Percentiles rank a stretch among this genome's conserved stretches.
Evolutionary conservation across 2,329 filamentous ascomycete genomes (phyloP).

Genomic region (Whalleya microplaca): DNA sequence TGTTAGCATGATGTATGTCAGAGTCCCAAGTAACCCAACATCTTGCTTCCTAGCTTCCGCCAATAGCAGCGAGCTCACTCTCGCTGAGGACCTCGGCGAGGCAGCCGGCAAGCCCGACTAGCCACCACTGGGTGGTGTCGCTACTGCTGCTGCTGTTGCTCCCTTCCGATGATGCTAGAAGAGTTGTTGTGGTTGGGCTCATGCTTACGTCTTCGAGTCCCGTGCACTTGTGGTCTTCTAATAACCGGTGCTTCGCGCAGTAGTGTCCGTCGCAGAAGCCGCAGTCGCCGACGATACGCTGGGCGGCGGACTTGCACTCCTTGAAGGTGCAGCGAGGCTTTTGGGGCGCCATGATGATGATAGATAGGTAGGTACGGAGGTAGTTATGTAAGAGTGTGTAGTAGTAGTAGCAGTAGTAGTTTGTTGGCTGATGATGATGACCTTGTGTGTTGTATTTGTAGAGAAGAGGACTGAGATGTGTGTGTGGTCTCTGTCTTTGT

Average conservation of each 20-base stretch:
- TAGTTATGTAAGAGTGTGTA: background rate
- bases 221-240: constrained; percentile 93
- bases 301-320: constrained; percentile 83
- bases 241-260: constrained; percentile 90
- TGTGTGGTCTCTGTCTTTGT: constrained; percentile 3
- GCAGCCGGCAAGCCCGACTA: constrained; percentile 46
- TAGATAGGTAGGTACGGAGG: too few species aligned
- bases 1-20: constrained; percentile 42
- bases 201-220: constrained; percentile 82
- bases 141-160: background rate
- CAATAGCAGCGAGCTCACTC: constrained; percentile 12
- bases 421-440: background rate
- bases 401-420: background rate
- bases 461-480: background rate
- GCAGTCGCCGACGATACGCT: constrained; percentile 95
- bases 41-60: constrained; percentile 12
- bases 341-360: constrained; percentile 65
- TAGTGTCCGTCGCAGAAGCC: constrained; percentile 92
- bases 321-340: constrained; percentile 87
- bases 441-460: background rate
- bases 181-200: too few species aligned
- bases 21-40: too few species aligned
- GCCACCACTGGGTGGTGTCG: constrained; percentile 41
- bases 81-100: constrained; percentile 40
- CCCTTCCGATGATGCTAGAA: constrained; percentile 21